Evolutionary conservation across 495 filamentous ascomycete species (phyloP).

Genomic region (Penicillium chermesinum): DNA sequence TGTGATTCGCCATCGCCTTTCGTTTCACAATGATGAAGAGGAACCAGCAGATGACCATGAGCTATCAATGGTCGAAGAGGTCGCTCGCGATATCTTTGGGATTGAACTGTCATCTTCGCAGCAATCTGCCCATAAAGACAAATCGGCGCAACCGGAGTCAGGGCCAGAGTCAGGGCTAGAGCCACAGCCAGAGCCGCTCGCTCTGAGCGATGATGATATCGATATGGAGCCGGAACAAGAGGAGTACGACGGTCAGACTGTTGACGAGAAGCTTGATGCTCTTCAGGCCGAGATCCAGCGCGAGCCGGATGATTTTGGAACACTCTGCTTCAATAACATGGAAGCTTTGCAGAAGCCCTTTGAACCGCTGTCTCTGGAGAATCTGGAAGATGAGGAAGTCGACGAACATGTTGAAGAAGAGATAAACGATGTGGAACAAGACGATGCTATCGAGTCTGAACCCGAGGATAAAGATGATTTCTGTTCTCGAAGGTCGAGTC

Average conservation of each 20-base stretch:
- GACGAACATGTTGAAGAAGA: constrained; percentile 7
- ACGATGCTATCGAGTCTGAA: not conserved
- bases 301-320: constrained; percentile 20
- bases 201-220: constrained; percentile 4
- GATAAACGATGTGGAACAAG: constrained; percentile 2
- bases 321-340: constrained; percentile 22
- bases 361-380: constrained; percentile 1
- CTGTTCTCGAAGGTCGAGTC: too few species aligned
- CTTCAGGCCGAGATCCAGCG: constrained; percentile 10
- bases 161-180: not conserved
- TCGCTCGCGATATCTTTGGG: constrained; percentile 24
- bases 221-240: not conserved
- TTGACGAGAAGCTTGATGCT: constrained; percentile 10
- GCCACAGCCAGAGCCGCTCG: not conserved
- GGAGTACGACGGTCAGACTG: not conserved
- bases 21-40: not conserved
- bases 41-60: constrained; percentile 8
- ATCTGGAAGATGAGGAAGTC: not conserved
- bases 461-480: not conserved
- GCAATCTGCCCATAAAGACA: constrained; percentile 6
- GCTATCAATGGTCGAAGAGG: constrained; percentile 22
- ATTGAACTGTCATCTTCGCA: constrained; percentile 12
- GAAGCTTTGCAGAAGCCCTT: constrained; percentile 14
- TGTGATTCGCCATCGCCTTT: not conserved
- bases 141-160: constrained; percentile 6